Percentiles rank a stretch among this genome's conserved stretches.
Evolutionary conservation across 768 basidiomycete genomes (phyloP).

Genomic region (Fistulinella prunicolor): DNA sequence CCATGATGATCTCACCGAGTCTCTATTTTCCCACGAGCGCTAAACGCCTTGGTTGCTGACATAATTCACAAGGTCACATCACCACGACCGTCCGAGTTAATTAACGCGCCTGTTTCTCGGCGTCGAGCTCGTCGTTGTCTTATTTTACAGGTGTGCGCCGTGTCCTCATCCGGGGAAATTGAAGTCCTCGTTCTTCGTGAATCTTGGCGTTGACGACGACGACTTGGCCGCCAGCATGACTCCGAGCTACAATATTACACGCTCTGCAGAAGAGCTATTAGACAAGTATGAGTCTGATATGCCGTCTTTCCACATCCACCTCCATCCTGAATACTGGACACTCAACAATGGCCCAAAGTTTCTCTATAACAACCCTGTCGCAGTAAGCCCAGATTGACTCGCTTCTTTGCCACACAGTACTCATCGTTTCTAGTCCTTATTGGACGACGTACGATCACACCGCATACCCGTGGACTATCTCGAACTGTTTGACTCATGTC

Average conservation of each 20-base stretch:
- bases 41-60: constrained; percentile 16
- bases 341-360: constrained; percentile 82
- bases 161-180: not conserved
- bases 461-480: constrained; percentile 86
- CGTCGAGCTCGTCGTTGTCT: not conserved
- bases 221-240: constrained; percentile 43
- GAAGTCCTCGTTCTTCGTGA: not conserved
- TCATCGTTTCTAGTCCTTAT: constrained; percentile 50
- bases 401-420: constrained; percentile 5
- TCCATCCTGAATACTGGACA: constrained; percentile 79
- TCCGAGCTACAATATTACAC: constrained; percentile 72
- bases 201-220: constrained; percentile 5
- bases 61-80: constrained; percentile 10
- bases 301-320: constrained; percentile 76
- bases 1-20: constrained; percentile 25
- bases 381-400: constrained; percentile 36
- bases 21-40: constrained; percentile 21
- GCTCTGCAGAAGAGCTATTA: constrained; percentile 58
- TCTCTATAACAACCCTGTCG: constrained; percentile 74
- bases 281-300: constrained; percentile 52
- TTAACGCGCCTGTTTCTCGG: constrained; percentile 18
- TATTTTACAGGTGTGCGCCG: not conserved
- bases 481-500: constrained; percentile 70
- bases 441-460: constrained; percentile 81
- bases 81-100: constrained; percentile 3